Percentiles rank a stretch among this genome's conserved stretches.
These are phyloP conservation scores for Coleophoma crateriformis DNA, from an alignment of 2,329 filamentous ascomycete species.

Conservation along the genomic window DNA sequence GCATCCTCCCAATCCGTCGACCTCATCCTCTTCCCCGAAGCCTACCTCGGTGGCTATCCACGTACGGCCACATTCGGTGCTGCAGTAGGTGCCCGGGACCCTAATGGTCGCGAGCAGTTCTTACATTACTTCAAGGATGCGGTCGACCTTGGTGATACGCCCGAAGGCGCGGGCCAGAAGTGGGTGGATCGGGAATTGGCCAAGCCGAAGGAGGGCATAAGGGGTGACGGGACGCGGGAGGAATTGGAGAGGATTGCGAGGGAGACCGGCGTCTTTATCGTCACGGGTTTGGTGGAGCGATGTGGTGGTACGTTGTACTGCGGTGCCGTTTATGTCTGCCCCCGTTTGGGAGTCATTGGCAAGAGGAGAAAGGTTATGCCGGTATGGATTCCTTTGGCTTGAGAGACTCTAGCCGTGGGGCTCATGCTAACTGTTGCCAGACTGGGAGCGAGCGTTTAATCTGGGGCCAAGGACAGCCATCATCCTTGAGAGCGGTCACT, in stretches of 20 bases:
- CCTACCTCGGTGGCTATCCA: conserved; percentile 87
- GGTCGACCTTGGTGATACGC: conserved; percentile 80
- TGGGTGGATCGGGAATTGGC: conserved; percentile 62
- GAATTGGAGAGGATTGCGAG: conserved; percentile 69
- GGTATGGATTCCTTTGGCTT: conserved; percentile 36
- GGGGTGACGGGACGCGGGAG: conserved; percentile 76
- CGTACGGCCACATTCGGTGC: conserved; percentile 75
- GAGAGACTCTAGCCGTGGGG: no score
- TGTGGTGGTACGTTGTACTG: conserved; percentile 83
- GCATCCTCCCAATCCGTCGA: conserved; percentile 55
- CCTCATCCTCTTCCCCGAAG: conserved; percentile 85
- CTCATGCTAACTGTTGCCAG: conserved; percentile 13
- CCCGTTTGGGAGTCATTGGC: conserved; percentile 64
- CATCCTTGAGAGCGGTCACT: conserved; percentile 72
- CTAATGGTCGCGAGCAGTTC: conserved; percentile 74
- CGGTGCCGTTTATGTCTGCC: conserved; percentile 75
- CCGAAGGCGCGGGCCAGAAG: conserved; percentile 58
- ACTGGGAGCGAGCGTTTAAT: conserved; percentile 78
- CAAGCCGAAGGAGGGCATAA: conserved; percentile 33
- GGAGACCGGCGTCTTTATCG: conserved; percentile 76
- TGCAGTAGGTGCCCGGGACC: conserved; percentile 62
- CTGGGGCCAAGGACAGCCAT: conserved; percentile 81
- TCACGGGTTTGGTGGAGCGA: conserved; percentile 74
- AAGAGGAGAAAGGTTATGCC: conserved; percentile 94
- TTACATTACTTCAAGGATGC: conserved; percentile 72